phyloP scores from a whole-genome alignment of 331 rosid genomes.

The Dryas integrifolia region DNA sequence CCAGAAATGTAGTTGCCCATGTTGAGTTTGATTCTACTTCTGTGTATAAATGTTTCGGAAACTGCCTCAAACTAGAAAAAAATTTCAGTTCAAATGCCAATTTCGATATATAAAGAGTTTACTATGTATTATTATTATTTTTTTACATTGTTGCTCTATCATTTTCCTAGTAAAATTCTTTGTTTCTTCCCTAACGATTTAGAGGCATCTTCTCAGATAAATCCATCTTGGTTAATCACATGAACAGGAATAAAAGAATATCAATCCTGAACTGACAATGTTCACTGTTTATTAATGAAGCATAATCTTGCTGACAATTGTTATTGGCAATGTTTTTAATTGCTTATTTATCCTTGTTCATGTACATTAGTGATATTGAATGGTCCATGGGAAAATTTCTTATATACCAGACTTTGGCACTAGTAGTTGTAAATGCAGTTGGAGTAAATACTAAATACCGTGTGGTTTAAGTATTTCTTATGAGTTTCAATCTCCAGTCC shows the following conservation, averaged over 20 bases:
- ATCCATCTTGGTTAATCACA: background rate
- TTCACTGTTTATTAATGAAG: background rate
- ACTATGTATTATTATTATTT: background rate
- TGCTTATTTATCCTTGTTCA: background rate
- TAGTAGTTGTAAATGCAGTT: background rate
- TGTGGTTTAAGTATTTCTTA: background rate
- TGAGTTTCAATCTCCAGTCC: background rate
- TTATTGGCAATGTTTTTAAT: background rate
- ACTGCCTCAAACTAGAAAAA: background rate
- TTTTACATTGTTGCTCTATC: background rate
- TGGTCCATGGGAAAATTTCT: background rate
- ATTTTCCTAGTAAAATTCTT: background rate
- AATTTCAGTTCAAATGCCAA: background rate
- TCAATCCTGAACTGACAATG: background rate
- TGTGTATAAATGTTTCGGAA: background rate
- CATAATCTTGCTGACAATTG: background rate
- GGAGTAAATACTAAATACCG: background rate
- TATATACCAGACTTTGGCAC: background rate
- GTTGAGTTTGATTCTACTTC: background rate
- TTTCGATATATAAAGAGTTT: background rate
- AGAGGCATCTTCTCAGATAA: background rate
- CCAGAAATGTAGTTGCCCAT: background rate
- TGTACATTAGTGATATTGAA: background rate
- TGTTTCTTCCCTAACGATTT: background rate
- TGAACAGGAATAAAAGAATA: background rate